These are phyloP conservation scores for Sungouiella thailandica DNA, from an alignment of 805 yeast genomes.

Conservation along the genomic window DNA sequence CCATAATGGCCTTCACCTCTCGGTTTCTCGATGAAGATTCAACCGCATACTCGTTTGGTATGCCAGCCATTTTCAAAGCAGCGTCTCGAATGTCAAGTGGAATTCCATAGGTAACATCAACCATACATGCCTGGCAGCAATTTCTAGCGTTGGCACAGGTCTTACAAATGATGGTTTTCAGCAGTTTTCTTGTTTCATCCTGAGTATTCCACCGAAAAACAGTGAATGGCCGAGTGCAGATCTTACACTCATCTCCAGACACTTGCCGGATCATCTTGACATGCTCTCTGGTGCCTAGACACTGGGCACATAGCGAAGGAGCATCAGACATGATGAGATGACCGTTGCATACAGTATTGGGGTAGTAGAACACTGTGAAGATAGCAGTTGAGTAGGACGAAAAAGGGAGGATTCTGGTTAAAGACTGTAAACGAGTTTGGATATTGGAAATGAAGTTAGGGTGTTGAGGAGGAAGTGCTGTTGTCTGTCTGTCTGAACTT, in stretches of 20 bases:
- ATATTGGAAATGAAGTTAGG: neutral
- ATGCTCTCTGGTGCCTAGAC: constrained; percentile 65
- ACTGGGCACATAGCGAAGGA: constrained; percentile 68
- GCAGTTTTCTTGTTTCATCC: constrained; percentile 36
- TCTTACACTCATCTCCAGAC: constrained; percentile 75
- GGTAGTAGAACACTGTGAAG: too few species aligned
- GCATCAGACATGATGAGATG: constrained; percentile 20
- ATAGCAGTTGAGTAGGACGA: too few species aligned
- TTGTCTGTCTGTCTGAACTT: too few species aligned
- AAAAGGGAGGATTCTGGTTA: too few species aligned
- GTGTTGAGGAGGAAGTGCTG: too few species aligned
- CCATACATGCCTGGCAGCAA: constrained; percentile 85
- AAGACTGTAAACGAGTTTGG: too few species aligned
- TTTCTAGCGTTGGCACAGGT: constrained; percentile 76
- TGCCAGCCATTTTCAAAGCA: constrained; percentile 66
- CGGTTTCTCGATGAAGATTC: constrained; percentile 21
- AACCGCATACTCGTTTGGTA: constrained; percentile 17
- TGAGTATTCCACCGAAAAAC: constrained; percentile 69
- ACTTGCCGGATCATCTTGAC: constrained; percentile 67
- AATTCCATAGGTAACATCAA: constrained; percentile 78
- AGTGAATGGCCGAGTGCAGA: constrained; percentile 82
- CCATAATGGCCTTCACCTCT: constrained; percentile 37
- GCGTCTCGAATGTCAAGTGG: constrained; percentile 76
- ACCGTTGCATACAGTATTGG: too few species aligned
- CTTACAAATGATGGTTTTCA: constrained; percentile 66